phyloP scores from a whole-genome alignment of 2,329 filamentous ascomycete genomes.

The Zasmidium cellare region DNA sequence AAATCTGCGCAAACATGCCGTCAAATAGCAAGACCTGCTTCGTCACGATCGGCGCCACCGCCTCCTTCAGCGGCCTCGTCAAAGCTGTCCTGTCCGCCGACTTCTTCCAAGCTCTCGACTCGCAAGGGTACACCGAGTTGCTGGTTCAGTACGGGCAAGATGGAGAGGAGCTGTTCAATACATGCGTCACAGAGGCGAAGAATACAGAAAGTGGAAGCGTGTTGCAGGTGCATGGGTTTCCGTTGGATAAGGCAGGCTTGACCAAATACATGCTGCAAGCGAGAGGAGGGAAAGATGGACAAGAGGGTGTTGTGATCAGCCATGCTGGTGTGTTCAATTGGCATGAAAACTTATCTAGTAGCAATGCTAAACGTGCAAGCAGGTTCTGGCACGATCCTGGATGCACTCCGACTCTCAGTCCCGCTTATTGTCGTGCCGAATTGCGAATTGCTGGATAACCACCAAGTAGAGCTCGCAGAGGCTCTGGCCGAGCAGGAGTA shows the following conservation, averaged over 20 bases:
- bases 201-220: constrained; percentile 18
- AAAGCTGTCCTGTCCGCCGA: constrained; percentile 60
- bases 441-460: constrained; percentile 76
- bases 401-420: constrained; percentile 70
- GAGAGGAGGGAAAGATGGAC: constrained; percentile 41
- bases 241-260: constrained; percentile 64
- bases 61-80: constrained; percentile 74
- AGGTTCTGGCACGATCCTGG: constrained; percentile 90
- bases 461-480: constrained; percentile 83
- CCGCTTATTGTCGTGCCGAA: constrained; percentile 92
- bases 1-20: constrained; percentile 10
- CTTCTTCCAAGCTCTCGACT: constrained; percentile 63
- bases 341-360: not conserved
- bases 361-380: not conserved
- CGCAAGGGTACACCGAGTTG: constrained; percentile 67
- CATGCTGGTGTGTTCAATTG: constrained; percentile 70
- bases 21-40: constrained; percentile 60
- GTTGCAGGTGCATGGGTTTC: constrained; percentile 62
- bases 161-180: constrained; percentile 55
- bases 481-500: constrained; percentile 75
- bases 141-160: constrained; percentile 79
- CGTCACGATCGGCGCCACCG: constrained; percentile 90
- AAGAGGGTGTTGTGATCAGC: constrained; percentile 75
- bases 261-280: constrained; percentile 57
- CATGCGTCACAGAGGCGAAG: constrained; percentile 29